Base-by-base conservation (phyloP, 192 early-diverging fungal genomes). In the Gonapodya sp. region DNA sequence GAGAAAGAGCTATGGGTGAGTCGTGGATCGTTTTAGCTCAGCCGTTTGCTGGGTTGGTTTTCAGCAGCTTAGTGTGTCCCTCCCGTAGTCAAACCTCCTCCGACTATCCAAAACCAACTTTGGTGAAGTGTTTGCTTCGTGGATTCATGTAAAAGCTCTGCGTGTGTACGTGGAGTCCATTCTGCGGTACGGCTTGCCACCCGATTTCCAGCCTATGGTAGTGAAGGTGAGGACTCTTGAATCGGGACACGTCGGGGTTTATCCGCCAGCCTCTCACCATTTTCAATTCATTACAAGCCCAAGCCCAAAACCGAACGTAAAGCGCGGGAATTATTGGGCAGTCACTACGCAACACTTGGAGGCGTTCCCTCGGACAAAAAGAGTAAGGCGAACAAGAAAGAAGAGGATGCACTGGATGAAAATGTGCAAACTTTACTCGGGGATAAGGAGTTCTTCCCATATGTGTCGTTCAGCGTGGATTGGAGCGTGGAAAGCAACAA, bases 151-250 rank as follows among this genome's bases (percentile, higher is more conserved):
- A 80, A 99, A 98, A 87, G 94, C 93, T 0, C 85, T 99, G 36
- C 91, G 97, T 1, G 92, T 97, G 30, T 98, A 96, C 89, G 96
- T 99, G 31, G 98, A 99, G 84, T 96, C 94, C 24, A 90, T 99
- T 1, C 85, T 99, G 81, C 96, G 98, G 77, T 98, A 99, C 84
- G 98, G 98, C 31, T 88, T 98, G 18, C 96, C 98, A 18, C 96
- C 97, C 35, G 94, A 99, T 84, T 99, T 98, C 82, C 90, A 91
- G 78, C 85, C 88, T 2, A 83, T 92, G 80, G 81, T 93, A 2
- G 88, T 98, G 35, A 90, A 89, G 85, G 92, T 93, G 85, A 36
- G 84, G n/a, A n/a, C n/a, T n/a, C n/a, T n/a, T n/a, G n/a, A n/a
- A n/a, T n/a, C n/a, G n/a, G n/a, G n/a, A n/a, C n/a, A n/a, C n/a